Base-by-base conservation (phyloP, 345 rosid species). In the Melaleuca quinquenervia region DNA sequence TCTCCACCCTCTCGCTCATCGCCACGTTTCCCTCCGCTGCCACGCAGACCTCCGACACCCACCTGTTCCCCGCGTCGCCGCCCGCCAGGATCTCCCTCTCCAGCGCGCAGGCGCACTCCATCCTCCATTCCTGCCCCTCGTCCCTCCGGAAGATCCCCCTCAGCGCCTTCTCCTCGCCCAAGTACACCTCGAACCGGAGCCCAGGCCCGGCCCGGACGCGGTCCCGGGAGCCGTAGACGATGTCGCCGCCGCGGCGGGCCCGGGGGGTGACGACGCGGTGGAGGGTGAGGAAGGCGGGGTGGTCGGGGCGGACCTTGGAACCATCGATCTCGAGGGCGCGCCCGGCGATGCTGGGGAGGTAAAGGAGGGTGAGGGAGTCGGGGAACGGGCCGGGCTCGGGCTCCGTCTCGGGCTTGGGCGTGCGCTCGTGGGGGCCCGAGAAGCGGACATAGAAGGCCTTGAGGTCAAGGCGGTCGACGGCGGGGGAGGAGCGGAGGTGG, bases 111-210 rank as follows among this genome's bases (percentile, higher is more conserved):
- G 89, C 88, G 56, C 98, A 94, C 88, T 95, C 95, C 51, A 93
- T 64, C 21, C 84, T 89, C 99, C 96, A 93, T 80, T 90, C 89
- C 18, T 83, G 89, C 27, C 52, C 92, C 70, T 90, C 93, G 32
- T 90, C 93, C 75, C 87, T 92, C 51, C 94, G 89, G 86, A 93
- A 95, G 8, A 83, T 85, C 48, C 98, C 98, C 86, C 91, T 92
- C 50, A 97, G 52, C 1, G 93, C 88, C 85, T 91, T 97, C 88
- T 94, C 96, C 62, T 92, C 95, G 13, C 92, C 84, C 60, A 90
- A 85, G 75, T 91, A 95, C 29, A 96, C 95, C 88, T 93, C 98
- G 90, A 97, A 95, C 82, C 94, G 92, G 75, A 93, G 91, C 54
- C 94, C 96, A 36, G 91, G 95, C 82, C 91, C 83, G 1, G 90